Base-by-base conservation (phyloP, 2,329 filamentous ascomycete species). In the Dactylonectria estremocensis region DNA sequence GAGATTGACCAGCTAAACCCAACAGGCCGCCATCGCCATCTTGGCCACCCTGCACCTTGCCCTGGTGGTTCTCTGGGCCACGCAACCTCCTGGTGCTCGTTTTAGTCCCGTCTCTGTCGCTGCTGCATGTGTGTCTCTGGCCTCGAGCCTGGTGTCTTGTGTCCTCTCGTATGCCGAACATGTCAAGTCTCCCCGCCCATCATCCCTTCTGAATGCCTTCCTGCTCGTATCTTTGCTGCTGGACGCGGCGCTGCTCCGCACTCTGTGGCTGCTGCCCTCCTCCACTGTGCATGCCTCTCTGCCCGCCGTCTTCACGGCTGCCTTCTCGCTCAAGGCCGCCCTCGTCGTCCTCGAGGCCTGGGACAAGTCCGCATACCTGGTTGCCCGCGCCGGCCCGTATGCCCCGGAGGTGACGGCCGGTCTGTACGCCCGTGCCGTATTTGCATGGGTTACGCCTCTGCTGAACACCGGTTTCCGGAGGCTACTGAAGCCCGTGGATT, bases 401-500 rank as follows among this genome's bases (percentile, higher is more conserved):
- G 79, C 80, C 8, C 81, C 83, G 4, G 82, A 82, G 62, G 73
- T 71, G 43, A 79, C 79, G 31, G 81, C 81, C 64, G 82, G 83
- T 14, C 70, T 83, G 8, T 81, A 82, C 45, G 80, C 75, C 62
- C 78, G 77, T 11, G 78, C 77, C 20, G 72, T 83, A 40, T 80
- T 82, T 61, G 78, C 78, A 68, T 84, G 82, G 83, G 69, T 83
- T 43, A 80, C 79, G 40, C 74, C 77, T 7, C 72, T 84, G 20
- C 74, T 84, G 69, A 59, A 70, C 53, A 77, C 69, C 11, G 83
- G 83, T 1, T 84, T 80, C 40, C 72, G 70, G 22, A 74, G 74
- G 22, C 69, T 83, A 49, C 70, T 84, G 16, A 75, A 67, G 49
- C 78, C 79, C 6, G 70, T 74, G 31, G 79, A 83, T 63, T 63